Conservation (phyloP, 139 green algal genomes). For the Chlamydomonas incerta region DNA sequence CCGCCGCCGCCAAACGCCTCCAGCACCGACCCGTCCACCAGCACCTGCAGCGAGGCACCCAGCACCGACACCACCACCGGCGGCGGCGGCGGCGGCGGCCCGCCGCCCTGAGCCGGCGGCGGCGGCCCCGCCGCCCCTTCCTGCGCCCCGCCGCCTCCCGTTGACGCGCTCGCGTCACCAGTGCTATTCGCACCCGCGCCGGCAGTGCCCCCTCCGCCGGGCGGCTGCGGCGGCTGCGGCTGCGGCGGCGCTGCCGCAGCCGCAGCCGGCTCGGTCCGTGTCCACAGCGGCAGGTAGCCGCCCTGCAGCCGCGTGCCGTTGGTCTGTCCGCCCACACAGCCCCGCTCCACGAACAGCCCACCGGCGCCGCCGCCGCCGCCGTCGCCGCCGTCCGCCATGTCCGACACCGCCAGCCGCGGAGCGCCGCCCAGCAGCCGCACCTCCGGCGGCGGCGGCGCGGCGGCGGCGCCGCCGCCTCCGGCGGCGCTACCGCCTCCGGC, state of each 20-base stretch:
- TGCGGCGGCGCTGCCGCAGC: no score
- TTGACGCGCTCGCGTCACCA: no score
- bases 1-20: constrained; percentile 30
- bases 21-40: constrained; percentile 23
- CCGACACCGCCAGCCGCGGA: background rate
- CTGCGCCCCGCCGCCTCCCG: no score
- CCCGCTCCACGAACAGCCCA: constrained; percentile 20
- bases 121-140: no score
- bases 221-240: no score
- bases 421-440: background rate
- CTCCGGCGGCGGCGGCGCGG: background rate
- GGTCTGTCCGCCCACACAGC: constrained; percentile 11
- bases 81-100: no score
- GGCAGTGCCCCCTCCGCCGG: no score
- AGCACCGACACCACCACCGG: constrained; percentile 1
- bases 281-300: constrained; percentile 22
- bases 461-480: background rate
- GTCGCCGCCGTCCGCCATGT: background rate
- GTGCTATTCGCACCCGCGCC: no score
- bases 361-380: background rate
- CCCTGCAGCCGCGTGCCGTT: constrained; percentile 25
- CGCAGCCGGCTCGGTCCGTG: background rate
- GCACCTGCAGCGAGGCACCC: constrained; percentile 21
- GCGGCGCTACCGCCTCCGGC: background rate
- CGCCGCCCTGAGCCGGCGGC: no score